phyloP scores from a whole-genome alignment of 768 basidiomycete genomes.

The Pisolithus tinctorius region DNA sequence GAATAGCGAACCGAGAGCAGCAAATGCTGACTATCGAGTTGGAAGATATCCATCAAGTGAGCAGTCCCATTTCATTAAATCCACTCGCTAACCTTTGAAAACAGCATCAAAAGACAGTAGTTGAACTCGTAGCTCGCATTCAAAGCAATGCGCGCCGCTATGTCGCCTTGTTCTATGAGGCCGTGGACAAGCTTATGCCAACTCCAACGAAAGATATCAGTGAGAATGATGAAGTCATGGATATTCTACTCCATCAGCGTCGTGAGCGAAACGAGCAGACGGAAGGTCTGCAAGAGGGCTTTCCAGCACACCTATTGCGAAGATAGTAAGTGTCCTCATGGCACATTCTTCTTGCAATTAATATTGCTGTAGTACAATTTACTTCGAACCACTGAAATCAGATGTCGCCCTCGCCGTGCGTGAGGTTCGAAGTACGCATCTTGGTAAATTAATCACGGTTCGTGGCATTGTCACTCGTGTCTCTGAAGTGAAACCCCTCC shows the following conservation, averaged over 20 bases:
- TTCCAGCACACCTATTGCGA: constrained; percentile 86
- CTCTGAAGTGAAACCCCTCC: constrained; percentile 95
- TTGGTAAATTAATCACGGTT: constrained; percentile 93
- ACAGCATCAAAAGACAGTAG: constrained; percentile 62
- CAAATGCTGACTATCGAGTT: constrained; percentile 84
- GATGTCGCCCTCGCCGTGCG: constrained; percentile 83
- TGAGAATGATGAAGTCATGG: constrained; percentile 90
- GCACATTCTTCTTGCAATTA: background rate
- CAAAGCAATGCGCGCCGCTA: constrained; percentile 86
- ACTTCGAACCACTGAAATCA: constrained; percentile 81
- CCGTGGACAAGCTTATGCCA: constrained; percentile 87
- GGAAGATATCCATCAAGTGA: constrained; percentile 75
- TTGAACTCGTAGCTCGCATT: constrained; percentile 77
- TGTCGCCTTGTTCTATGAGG: constrained; percentile 80
- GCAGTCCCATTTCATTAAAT: constrained; percentile 13
- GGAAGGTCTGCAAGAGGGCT: constrained; percentile 66
- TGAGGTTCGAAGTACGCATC: constrained; percentile 75
- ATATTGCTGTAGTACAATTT: constrained; percentile 66
- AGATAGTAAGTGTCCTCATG: constrained; percentile 71
- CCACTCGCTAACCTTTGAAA: constrained; percentile 5
- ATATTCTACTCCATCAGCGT: constrained; percentile 92
- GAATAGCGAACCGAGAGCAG: constrained; percentile 88
- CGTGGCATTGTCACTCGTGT: constrained; percentile 98
- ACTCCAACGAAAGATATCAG: constrained; percentile 84
- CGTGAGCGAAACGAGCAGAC: constrained; percentile 80